These are phyloP conservation scores for Xylaria palmicola DNA, from an alignment of 495 filamentous ascomycete genomes.

Conservation along the genomic window DNA sequence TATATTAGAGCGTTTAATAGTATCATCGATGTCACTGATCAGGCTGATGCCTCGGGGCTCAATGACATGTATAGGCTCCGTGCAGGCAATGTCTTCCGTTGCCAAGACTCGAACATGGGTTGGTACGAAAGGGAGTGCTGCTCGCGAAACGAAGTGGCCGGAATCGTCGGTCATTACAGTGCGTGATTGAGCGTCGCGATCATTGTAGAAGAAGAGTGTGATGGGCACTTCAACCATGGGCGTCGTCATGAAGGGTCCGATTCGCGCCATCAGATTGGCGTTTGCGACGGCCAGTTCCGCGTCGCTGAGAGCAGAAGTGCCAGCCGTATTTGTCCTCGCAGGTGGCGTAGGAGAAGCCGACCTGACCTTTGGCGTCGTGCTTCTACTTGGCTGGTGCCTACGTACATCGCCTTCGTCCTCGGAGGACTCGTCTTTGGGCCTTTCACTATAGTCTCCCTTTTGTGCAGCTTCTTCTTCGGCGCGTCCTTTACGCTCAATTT, in stretches of 20 bases:
- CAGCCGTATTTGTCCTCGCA: slow-evolving; percentile 33
- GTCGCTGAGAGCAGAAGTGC: slow-evolving; percentile 54
- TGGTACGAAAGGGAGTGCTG: slow-evolving; percentile 81
- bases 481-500: slow-evolving; percentile 68
- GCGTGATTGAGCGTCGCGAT: slow-evolving; percentile 69
- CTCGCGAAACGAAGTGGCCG: slow-evolving; percentile 80
- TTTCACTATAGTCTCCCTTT: slow-evolving; percentile 56
- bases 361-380: slow-evolving; percentile 23
- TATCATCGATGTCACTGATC: slow-evolving; percentile 98
- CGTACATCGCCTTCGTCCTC: slow-evolving; percentile 27
- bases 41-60: slow-evolving; percentile 83
- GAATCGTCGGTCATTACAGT: slow-evolving; percentile 79
- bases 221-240: slow-evolving; percentile 71
- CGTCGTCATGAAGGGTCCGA: slow-evolving; percentile 84
- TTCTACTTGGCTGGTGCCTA: slow-evolving; percentile 17
- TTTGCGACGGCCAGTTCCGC: slow-evolving; percentile 79
- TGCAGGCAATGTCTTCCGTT: slow-evolving; percentile 78
- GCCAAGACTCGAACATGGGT: slow-evolving; percentile 86
- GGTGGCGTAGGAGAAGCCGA: slow-evolving; percentile 36
- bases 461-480: slow-evolving; percentile 68
- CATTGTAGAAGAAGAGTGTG: slow-evolving; percentile 91
- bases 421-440: slow-evolving; percentile 33
- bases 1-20: slow-evolving; percentile 94
- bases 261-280: slow-evolving; percentile 76
- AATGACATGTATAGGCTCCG: slow-evolving; percentile 70